phyloP scores from a whole-genome alignment of 805 yeast species.

The Lachancea sp. region DNA sequence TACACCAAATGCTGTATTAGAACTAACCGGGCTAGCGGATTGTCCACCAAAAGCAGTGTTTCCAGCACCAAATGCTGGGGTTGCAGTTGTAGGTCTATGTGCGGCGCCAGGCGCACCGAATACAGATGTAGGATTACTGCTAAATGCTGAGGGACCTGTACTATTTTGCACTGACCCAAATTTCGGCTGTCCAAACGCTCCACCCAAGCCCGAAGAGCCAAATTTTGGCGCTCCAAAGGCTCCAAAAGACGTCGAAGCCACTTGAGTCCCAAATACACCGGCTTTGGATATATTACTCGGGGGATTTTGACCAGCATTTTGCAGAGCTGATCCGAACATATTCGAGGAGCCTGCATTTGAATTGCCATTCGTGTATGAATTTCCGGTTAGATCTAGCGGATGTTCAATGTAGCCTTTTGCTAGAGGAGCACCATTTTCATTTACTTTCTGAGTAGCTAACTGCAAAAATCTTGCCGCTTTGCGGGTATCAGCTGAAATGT shows the following conservation, averaged over 20 bases:
- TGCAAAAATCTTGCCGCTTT: slow-evolving; percentile 57
- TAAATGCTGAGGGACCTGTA: slow-evolving; percentile 1
- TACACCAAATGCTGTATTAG: slow-evolving; percentile 1
- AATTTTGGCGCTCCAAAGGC: slow-evolving; percentile 25
- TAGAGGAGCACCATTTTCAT: slow-evolving; percentile 22
- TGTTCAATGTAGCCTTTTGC: slow-evolving; percentile 33
- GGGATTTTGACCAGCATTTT: slow-evolving; percentile 13
- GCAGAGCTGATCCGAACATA: background rate
- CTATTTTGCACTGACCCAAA: slow-evolving; percentile 2
- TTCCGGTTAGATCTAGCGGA: slow-evolving; percentile 30
- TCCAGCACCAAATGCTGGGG: background rate
- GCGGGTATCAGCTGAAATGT: slow-evolving; percentile 36
- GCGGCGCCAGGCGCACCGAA: too few relatives aligned
- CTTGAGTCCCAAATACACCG: background rate
- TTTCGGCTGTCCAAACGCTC: slow-evolving; percentile 5
- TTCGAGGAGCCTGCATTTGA: slow-evolving; percentile 1
- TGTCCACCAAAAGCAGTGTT: background rate
- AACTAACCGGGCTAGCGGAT: background rate
- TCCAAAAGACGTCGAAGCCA: slow-evolving; percentile 4
- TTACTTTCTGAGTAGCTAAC: slow-evolving; percentile 33
- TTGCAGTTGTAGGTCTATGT: background rate
- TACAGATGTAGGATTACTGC: background rate
- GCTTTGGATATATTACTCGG: background rate
- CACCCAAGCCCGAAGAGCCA: slow-evolving; percentile 12
- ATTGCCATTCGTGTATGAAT: slow-evolving; percentile 4